These are phyloP conservation scores for Stemphylium lycopersici DNA, from an alignment of 2,329 filamentous ascomycete species.

Conservation along the genomic window DNA sequence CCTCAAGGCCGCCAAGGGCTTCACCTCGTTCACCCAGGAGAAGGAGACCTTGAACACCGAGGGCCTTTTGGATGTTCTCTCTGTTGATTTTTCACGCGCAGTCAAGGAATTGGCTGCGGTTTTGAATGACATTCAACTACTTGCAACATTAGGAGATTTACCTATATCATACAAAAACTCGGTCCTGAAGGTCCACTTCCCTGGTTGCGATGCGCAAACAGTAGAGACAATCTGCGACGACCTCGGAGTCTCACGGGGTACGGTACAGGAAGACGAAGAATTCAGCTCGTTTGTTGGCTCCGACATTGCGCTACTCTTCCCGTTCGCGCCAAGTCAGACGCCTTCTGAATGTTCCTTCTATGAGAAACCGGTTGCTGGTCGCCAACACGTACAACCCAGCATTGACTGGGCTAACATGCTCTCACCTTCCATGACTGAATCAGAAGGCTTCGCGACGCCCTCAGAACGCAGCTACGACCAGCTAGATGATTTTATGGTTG, in stretches of 20 bases:
- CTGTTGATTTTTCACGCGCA: conserved; percentile 84
- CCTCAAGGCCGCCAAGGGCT: conserved; percentile 64
- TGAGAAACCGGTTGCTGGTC: conserved; percentile 48
- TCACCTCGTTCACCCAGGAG: conserved; percentile 48
- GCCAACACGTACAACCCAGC: conserved; percentile 46
- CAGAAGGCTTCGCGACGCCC: conserved; percentile 48
- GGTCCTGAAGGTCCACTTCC: conserved; percentile 81
- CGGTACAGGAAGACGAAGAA: conserved; percentile 77
- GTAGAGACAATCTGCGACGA: conserved; percentile 87
- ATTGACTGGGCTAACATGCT: conserved; percentile 66
- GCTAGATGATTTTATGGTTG: conserved; percentile 48
- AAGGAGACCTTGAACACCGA: conserved; percentile 75
- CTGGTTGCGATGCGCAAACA: conserved; percentile 82
- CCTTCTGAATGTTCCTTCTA: conserved; percentile 56
- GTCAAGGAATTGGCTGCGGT: conserved; percentile 82
- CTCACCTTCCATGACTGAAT: conserved; percentile 47
- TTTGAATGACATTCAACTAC: conserved; percentile 78
- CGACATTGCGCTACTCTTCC: conserved; percentile 79
- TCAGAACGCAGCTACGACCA: conserved; percentile 49
- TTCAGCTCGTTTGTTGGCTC: conserved; percentile 73
- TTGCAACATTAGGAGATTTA: conserved; percentile 80
- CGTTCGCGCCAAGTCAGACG: conserved; percentile 73
- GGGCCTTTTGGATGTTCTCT: conserved; percentile 83
- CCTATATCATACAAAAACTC: conserved; percentile 75
- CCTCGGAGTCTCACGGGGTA: conserved; percentile 79